Base-by-base conservation (phyloP, 495 filamentous ascomycete genomes). In the Hypoxylon cercidicola region DNA sequence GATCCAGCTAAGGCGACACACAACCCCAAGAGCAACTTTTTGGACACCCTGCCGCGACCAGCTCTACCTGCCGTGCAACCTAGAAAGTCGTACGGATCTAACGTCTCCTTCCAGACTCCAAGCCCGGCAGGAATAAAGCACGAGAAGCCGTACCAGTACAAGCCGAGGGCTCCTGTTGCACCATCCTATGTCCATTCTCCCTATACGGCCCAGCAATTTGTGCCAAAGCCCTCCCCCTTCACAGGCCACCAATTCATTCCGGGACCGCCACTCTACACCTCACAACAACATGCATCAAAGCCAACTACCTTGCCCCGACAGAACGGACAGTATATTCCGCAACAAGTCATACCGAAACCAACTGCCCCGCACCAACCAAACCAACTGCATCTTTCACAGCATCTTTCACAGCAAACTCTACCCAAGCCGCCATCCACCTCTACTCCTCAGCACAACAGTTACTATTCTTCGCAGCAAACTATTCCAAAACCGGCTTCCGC, bases 21-120 rank as follows among this genome's bases (percentile, higher is more conserved):
- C 63, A 88, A 86, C 53, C 62, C 76, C 28, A 85, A 85, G 74
- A 84, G 82, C 57, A 86, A 85, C 64, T 90, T 87, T 74, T 64
- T 90, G 72, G 86, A 88, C 45, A 84, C 84, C 1, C 76, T 89
- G 54, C 83, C 80, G 12, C 85, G 85, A 68, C 82, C 85, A 7
- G 41, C 76, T 34, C 66, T 75, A 19, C 62, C 48, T 41, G 71
- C 19, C 51, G 68, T 39, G 52, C 76, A 30, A 53, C 66, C 65
- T 43, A 62, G 71, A 49, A 72, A 67, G 56, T 64, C 76, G 63
- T 66, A 74, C 61, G 61, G 76, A 65, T 50, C 75, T 47, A 56
- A 66, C 62, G 51, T 75, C 69, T 60, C 73, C 19, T 20, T 69
- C 21, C 71, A 72, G 23, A 60, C 70, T 13, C 72, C 71, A 40